Conservation (phyloP, 257 asterid genomes). For the Echium plantagineum region DNA sequence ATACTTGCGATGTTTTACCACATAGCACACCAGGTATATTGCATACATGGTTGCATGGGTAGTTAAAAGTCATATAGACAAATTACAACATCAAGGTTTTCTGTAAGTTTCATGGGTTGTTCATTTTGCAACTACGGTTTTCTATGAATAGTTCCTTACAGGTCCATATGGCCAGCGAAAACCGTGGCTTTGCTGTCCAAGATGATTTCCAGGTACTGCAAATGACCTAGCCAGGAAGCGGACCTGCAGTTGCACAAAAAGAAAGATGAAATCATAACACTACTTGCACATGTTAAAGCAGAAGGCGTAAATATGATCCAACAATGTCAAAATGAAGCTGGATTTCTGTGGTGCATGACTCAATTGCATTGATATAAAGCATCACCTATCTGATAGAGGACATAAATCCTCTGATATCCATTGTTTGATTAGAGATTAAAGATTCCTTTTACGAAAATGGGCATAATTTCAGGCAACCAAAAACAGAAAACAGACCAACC, state of each 20-base stretch:
- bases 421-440: neutral
- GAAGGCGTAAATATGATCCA: neutral
- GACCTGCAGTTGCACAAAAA: conserved; percentile 40
- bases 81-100: neutral
- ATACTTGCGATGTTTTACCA: neutral
- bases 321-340: neutral
- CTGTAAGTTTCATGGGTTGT: neutral
- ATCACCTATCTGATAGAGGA: neutral
- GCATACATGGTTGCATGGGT: neutral
- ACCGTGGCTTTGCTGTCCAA: conserved; percentile 98
- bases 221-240: conserved; percentile 92
- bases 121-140: neutral
- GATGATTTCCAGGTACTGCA: conserved; percentile 94
- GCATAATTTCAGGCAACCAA: neutral
- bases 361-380: neutral
- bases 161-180: conserved; percentile 99
- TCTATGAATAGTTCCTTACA: conserved; percentile 32
- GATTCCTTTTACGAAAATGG: neutral
- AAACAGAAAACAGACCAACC: neutral
- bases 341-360: neutral
- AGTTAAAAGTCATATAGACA: neutral
- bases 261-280: neutral
- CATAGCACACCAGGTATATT: neutral
- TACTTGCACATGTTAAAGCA: neutral
- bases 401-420: neutral